Conservation (phyloP, 2,329 filamentous ascomycete species). For the Diplocarpon rosae region DNA sequence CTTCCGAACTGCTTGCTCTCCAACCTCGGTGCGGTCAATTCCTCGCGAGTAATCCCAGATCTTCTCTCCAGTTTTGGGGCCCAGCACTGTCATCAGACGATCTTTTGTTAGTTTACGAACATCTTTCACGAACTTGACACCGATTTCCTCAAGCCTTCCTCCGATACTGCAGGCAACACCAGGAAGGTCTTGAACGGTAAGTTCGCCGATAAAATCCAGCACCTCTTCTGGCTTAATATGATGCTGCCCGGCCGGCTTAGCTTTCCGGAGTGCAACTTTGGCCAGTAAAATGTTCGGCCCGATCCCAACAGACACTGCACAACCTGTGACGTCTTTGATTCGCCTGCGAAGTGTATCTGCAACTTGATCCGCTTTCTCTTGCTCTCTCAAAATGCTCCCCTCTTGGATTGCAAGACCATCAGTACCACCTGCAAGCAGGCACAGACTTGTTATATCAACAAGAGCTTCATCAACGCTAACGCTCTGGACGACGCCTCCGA, state of each 20-base stretch:
- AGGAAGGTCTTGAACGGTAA: constrained; percentile 73
- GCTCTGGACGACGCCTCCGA: constrained; percentile 81
- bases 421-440: constrained; percentile 53
- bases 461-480: constrained; percentile 95
- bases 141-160: constrained; percentile 78
- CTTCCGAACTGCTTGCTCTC: constrained; percentile 75
- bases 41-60: constrained; percentile 85
- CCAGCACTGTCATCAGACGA: constrained; percentile 59
- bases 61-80: constrained; percentile 86
- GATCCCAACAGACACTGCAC: constrained; percentile 85
- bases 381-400: constrained; percentile 63
- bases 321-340: constrained; percentile 66
- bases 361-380: constrained; percentile 65
- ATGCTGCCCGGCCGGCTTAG: constrained; percentile 88
- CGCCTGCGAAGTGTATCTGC: constrained; percentile 54
- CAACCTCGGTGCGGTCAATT: constrained; percentile 76
- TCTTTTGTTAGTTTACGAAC: constrained; percentile 69
- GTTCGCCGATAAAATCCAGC: constrained; percentile 61
- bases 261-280: constrained; percentile 80
- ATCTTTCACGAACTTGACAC: constrained; percentile 72
- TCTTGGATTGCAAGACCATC: constrained; percentile 55
- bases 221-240: constrained; percentile 77
- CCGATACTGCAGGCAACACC: constrained; percentile 88
- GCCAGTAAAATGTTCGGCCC: constrained; percentile 84
- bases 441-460: constrained; percentile 66